Evolutionary conservation across 257 asterid species (phyloP), one percentile per base, ranked within the genome.

Genomic region (Nicotiana sylvestris): DNA sequence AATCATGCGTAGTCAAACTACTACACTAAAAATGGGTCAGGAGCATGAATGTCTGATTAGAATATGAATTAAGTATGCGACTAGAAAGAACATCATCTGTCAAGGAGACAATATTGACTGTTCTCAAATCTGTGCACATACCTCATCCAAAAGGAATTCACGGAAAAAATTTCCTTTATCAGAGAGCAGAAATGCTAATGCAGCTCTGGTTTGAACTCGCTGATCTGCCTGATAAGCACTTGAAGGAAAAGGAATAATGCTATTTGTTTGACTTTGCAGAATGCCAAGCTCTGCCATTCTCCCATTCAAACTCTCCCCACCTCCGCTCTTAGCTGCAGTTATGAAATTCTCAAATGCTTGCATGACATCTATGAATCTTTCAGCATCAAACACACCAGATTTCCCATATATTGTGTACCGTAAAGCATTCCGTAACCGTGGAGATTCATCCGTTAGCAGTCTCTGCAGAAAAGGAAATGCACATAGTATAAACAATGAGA

Each of bases 201-300:
- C 99, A 81, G 98, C 98, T 87, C 99, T 91, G 35, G 97, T 96
- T 88, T 96, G 95, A 70, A 96, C 85, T 74, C 96, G 97, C 85
- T 93, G 98, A 70, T 33, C 76, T 57, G 88, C 61, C 66, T 85
- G 97, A 81, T 88, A 76, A 72, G 88, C 85, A 74, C 76, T 62
- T 18, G 86, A 78, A 84, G 90, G 88, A 81, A 49, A 83, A 21
- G 93, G 93, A 86, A 89, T 77, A 49, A 89, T 76, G 80, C 78
- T 89, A 85, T 81, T 93, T 78, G 91, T 76, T 85, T 87, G 93
- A 80, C 81, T 88, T 88, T 88, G 92, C 74, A 94, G 81, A 82
- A 93, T 80, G 56, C 99, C 99, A 80, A 96, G 99, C 91, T 93
- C 99, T 25, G 99, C 98, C 99, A 96, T 96, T 85, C 94, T 89